Conservation (phyloP, 2,329 filamentous ascomycete genomes). For the Scolecobasidium constrictum region DNA sequence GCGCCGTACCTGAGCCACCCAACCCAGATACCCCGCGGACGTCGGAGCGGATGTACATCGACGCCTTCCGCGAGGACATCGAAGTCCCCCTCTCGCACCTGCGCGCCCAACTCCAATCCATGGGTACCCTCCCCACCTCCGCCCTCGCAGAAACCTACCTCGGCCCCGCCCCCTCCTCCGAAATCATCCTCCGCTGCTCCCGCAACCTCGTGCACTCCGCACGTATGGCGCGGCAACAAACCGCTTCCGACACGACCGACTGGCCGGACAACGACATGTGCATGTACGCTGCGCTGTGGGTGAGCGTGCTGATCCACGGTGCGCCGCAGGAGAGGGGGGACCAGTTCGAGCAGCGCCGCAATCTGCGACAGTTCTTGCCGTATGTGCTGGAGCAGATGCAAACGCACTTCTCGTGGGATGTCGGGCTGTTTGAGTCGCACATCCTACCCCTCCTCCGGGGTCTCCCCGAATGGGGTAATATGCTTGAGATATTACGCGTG, state of each 20-base stretch:
- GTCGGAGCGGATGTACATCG: slow-evolving; percentile 58
- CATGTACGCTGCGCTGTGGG: slow-evolving; percentile 66
- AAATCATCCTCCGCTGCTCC: slow-evolving; percentile 64
- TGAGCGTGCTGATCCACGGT: slow-evolving; percentile 39
- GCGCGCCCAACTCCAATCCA: slow-evolving; percentile 44
- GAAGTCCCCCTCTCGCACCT: slow-evolving; percentile 56
- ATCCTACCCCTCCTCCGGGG: slow-evolving; percentile 46
- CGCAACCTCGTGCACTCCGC: slow-evolving; percentile 73
- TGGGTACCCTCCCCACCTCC: slow-evolving; percentile 37
- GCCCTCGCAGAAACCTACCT: slow-evolving; percentile 21
- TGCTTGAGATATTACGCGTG: slow-evolving; percentile 43
- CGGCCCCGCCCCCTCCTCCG: slow-evolving; percentile 54
- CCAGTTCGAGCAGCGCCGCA: slow-evolving; percentile 8
- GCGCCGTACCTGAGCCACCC: slow-evolving; percentile 14
- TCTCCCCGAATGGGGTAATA: slow-evolving; percentile 41
- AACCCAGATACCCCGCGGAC: slow-evolving; percentile 13
- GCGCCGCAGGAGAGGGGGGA: slow-evolving; percentile 23
- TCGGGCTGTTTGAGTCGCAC: slow-evolving; percentile 58
- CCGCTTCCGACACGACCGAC: slow-evolving; percentile 15
- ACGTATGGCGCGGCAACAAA: slow-evolving; percentile 35
- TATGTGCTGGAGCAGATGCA: slow-evolving; percentile 55
- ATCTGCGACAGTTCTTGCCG: slow-evolving; percentile 49
- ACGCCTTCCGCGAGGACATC: slow-evolving; percentile 61
- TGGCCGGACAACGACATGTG: slow-evolving; percentile 44
- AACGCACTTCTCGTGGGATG: slow-evolving; percentile 58